Evolutionary conservation across 1,284 basidiomycete species (phyloP), one percentile per base, ranked within the genome.

Genomic region (Microbotryomycetes sp.): DNA sequence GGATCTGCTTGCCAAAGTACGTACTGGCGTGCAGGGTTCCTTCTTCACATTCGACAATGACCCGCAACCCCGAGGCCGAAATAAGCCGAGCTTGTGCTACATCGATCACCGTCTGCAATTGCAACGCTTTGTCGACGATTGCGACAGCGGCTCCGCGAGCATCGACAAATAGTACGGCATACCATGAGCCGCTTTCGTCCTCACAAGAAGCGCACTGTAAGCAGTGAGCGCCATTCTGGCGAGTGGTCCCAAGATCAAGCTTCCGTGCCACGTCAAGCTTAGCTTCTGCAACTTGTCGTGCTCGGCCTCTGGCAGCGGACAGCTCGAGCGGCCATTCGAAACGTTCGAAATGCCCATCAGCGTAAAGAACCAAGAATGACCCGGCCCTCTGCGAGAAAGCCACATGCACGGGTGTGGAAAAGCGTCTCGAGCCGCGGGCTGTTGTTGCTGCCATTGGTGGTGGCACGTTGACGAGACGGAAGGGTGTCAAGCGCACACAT

Each of bases 391-490:
- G 66, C 0, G 86, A 84, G 64, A 91, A 84, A 2, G 85, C 78
- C 3, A 85, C 76, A 72, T 93, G 85, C 3, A 85, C 75, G 0
- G 89, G 88, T 0, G 83, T 73, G 70, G 64, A 75, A 71, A 77
- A 74, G 15, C 61, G 54, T 5, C 69, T 60, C 47, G 28, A 83
- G 72, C 23, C 77, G 46, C 55, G 46, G 5, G 96, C 81, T 58
- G 83, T 80, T 72, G 82, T 81, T 0, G 91, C 86, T 0, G 86
- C 87, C 92, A 97, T 96, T 0, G 94, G 96, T 22, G 94, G 94
- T 4, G 94, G 94, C 1, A 94, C 83, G 73, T 94, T 97, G 77
- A 96, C 90, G 3, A 84, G 84, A 36, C 92, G 83, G 80, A 98
- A 97, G 4, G 94, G 89, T 0, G 94, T 98, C 49, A 97, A 78